Base-by-base conservation (phyloP, 2,329 filamentous ascomycete species). In the Epichloe amarillans region DNA sequence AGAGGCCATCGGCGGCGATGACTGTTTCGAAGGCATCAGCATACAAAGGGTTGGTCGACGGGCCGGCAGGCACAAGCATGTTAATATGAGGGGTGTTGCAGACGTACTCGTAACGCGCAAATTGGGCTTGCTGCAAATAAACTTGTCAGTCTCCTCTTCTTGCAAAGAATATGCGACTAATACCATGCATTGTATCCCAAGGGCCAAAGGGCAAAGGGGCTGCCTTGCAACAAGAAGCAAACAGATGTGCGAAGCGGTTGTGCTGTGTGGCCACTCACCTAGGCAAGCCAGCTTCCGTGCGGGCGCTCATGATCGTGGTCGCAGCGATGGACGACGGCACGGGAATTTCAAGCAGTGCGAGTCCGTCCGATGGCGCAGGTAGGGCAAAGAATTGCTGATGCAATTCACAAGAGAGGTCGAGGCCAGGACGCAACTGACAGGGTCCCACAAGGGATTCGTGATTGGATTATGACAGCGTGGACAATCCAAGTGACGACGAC, bases 1-100 rank as follows among this genome's bases (percentile, higher is more conserved):
- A 97, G 58, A 98, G 77, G 54, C 93, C 93, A 77, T 98, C 93
- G 61, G 93, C 93, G 61, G 93, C 93, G 74, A 98, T 96, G 73
- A 98, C 93, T 97, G 68, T 38, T 40, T 11, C 60, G 61, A 54
- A 56, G 46, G 56, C 52, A 64, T 77, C 62, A 74, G 69, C 39
- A 49, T 43, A 30, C 6, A 6, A 50, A 47, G 40, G 17, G 53
- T 53, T 43, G 52, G 8, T 35, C 7, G 45, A 15, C 38, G 40
- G 50, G 47, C 53, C 52, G 39, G 26, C 26, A 12, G 30, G 30
- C 26, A 21, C 26, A 21, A 33, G 43, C 11, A 41, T 11, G 50
- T 11, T 54, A 54, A 59, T 54, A 51, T 52, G 53, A 50, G 50
- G 50, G 53, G 54, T 35, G 53, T 51, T 53, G 59, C 59, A 33